Conservation (phyloP, 2,329 filamentous ascomycete genomes). For the Cercospora sojina region DNA sequence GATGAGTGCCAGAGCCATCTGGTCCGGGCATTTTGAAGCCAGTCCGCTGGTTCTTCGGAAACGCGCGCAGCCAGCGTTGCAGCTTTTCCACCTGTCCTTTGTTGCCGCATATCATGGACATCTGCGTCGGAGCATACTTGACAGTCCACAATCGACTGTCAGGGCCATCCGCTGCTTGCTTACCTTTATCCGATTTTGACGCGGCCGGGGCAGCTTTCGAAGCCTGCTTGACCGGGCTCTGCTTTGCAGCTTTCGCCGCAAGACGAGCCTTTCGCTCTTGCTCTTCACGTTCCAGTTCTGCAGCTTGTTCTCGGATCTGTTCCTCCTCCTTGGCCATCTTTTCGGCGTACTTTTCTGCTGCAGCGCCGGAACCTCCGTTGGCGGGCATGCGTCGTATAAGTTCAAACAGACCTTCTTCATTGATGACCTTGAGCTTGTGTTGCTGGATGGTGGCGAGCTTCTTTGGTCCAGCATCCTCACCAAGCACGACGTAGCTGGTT, state of each 20-base stretch:
- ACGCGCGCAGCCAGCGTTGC: slow-evolving; percentile 80
- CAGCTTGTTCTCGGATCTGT: slow-evolving; percentile 75
- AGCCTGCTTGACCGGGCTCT: slow-evolving; percentile 39
- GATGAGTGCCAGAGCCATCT: slow-evolving; percentile 78
- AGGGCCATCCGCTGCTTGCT: slow-evolving; percentile 42
- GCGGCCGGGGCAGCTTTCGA: slow-evolving; percentile 43
- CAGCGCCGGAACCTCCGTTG: slow-evolving; percentile 82
- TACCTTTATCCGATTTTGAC: slow-evolving; percentile 37
- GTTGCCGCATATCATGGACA: slow-evolving; percentile 92
- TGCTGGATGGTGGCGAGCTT: slow-evolving; percentile 85
- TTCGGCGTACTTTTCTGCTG: slow-evolving; percentile 78
- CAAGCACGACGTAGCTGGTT: slow-evolving; percentile 90
- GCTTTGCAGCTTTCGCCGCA: slow-evolving; percentile 53
- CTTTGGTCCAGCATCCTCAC: slow-evolving; percentile 85
- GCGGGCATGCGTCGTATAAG: slow-evolving; percentile 79
- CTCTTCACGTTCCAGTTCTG: slow-evolving; percentile 83
- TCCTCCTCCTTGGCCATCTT: slow-evolving; percentile 83
- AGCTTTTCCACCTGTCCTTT: slow-evolving; percentile 87
- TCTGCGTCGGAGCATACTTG: slow-evolving; percentile 85
- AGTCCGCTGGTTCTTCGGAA: slow-evolving; percentile 73
- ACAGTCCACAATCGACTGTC: slow-evolving; percentile 81
- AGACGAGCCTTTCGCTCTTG: slow-evolving; percentile 35
- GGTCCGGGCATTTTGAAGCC: slow-evolving; percentile 79
- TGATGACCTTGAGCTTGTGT: slow-evolving; percentile 81
- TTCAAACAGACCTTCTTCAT: slow-evolving; percentile 87